Evolutionary conservation across 305 asterid genomes (phyloP), one percentile per base, ranked within the genome.

Genomic region (Fraxinus albicans): DNA sequence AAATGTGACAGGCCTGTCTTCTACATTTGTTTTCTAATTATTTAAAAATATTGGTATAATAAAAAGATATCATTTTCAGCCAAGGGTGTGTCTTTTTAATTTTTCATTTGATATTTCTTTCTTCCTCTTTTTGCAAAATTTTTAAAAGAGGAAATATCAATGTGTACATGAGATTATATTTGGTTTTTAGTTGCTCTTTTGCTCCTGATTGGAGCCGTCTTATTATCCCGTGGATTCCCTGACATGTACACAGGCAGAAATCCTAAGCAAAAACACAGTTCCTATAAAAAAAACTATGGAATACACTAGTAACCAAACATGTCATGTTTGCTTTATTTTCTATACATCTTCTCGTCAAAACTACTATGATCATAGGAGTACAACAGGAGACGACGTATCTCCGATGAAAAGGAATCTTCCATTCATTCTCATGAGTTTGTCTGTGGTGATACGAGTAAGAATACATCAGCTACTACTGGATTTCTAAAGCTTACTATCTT

Each of bases 401-500:
- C 42, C 3, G 10, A 70, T 6, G 76, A 31, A 25, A 25, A 69
- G 21, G 38, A 29, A 13, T 69, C 21, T 29, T 29, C 76, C 19
- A 69, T 29, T 13, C 38, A 6, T 33, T 33, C 76, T 33, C 76
- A 12, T 35, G 5, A 25, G 74, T 10, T 3, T 2, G 38, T 47
- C n/a, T 78, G 38, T 3, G 81, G 77, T 23, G 90, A 76, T 53
- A 83, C 78, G 36, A 87, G 78, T 21, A 86, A 60, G 82, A 89
- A 89, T 38, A 87, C 65, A 17, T 89, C 88, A 35, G 88, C 90
- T 21, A 88, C 87, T 84, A 83, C 89, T 38, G 91, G 93, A 42
- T 82, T 74, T 78, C 86, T 88, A n/a, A 89, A 91, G 21, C 90
- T 88, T 69, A 87, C 93, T 76, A 42, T 89, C 80, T 89, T 89